phyloP scores from a whole-genome alignment of 257 asterid genomes.

The Capsicum rhomboideum region DNA sequence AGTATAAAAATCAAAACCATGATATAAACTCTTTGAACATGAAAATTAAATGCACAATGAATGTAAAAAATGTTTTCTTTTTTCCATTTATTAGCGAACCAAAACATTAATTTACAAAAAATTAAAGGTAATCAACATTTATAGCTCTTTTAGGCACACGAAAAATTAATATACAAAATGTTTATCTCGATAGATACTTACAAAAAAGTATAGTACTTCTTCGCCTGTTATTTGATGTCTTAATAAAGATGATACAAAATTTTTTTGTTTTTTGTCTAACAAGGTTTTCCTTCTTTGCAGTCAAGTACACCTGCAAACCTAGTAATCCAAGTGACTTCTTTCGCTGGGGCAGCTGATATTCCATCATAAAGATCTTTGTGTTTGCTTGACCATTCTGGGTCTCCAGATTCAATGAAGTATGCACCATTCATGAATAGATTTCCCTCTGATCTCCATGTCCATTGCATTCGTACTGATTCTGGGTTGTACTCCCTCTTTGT shows the following conservation, averaged over 20 bases:
- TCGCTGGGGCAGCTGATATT: slow-evolving; percentile 19
- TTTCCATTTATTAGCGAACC: neutral
- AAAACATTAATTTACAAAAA: neutral
- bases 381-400: slow-evolving; percentile 25
- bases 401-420: slow-evolving; percentile 49
- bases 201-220: neutral
- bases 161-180: neutral
- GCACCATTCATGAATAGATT: slow-evolving; percentile 54
- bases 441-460: slow-evolving; percentile 75
- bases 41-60: neutral
- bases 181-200: neutral
- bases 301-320: slow-evolving; percentile 35
- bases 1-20: neutral
- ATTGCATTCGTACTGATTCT: slow-evolving; percentile 28
- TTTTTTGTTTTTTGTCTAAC: slow-evolving; percentile 13
- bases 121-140: neutral
- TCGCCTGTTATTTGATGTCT: neutral
- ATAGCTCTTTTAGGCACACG: neutral
- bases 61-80: neutral
- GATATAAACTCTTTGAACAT: neutral
- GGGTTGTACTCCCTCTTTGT: neutral
- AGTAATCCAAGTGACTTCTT: slow-evolving; percentile 28
- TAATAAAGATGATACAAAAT: no score
- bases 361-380: slow-evolving; percentile 39
- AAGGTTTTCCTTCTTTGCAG: slow-evolving; percentile 32